phyloP scores from a whole-genome alignment of 306 rosid genomes.

The Ammopiptanthus mongolicus region DNA sequence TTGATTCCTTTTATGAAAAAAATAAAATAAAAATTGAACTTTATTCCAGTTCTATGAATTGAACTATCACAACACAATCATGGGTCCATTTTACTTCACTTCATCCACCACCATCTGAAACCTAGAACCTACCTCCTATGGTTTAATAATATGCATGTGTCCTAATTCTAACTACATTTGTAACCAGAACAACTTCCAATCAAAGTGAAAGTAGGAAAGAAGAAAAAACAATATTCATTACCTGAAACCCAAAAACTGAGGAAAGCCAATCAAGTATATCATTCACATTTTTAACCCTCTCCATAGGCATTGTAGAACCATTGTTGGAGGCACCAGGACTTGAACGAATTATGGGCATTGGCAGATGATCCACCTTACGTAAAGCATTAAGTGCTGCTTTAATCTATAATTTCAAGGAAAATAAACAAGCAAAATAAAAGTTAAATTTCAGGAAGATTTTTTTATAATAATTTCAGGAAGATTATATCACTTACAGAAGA shows the following conservation, averaged over 20 bases:
- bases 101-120: background rate
- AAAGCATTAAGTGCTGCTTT: slow-evolving; percentile 72
- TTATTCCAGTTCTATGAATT: background rate
- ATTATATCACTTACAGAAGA: background rate
- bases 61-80: slow-evolving; percentile 3
- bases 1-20: background rate
- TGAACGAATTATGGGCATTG: slow-evolving; percentile 53
- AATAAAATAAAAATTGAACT: background rate
- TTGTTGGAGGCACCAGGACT: slow-evolving; percentile 27
- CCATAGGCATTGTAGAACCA: slow-evolving; percentile 33
- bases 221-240: slow-evolving; percentile 23
- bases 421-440: slow-evolving; percentile 2
- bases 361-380: slow-evolving; percentile 62
- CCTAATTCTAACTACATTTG: background rate
- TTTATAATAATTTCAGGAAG: background rate
- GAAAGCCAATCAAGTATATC: slow-evolving; percentile 95
- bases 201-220: background rate
- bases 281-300: slow-evolving; percentile 56
- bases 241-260: slow-evolving; percentile 90
- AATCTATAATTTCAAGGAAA: slow-evolving; percentile 45
- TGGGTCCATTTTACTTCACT: background rate
- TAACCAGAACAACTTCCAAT: background rate
- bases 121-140: background rate
- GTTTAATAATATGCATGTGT: background rate
- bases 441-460: background rate